These are phyloP conservation scores for Colletotrichum somersetense DNA, from an alignment of 2,329 filamentous ascomycete species.

Conservation along the genomic window DNA sequence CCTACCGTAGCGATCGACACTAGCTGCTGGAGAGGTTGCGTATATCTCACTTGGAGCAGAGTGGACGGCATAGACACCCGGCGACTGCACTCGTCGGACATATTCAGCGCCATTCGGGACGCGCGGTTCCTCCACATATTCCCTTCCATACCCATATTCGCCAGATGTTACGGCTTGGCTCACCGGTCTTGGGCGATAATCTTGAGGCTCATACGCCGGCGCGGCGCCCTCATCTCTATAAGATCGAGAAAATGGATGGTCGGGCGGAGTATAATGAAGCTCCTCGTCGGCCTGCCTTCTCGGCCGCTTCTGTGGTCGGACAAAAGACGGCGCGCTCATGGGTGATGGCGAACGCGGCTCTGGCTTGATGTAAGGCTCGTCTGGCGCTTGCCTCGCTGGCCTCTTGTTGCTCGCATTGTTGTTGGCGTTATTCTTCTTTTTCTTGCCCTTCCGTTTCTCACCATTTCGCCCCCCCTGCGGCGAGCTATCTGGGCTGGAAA, in stretches of 20 bases:
- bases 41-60: slow-evolving; percentile 55
- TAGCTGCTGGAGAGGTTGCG: slow-evolving; percentile 56
- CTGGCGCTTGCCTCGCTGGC: slow-evolving; percentile 62
- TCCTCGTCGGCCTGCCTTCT: slow-evolving; percentile 59
- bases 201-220: slow-evolving; percentile 47
- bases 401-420: slow-evolving; percentile 60
- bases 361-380: slow-evolving; percentile 69
- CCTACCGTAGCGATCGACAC: slow-evolving; percentile 57
- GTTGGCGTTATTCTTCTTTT: slow-evolving; percentile 60
- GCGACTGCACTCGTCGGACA: slow-evolving; percentile 54
- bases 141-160: slow-evolving; percentile 48
- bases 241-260: slow-evolving; percentile 47
- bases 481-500: slow-evolving; percentile 72
- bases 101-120: slow-evolving; percentile 50
- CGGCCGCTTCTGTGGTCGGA: slow-evolving; percentile 69
- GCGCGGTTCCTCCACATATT: slow-evolving; percentile 51
- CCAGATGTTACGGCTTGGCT: slow-evolving; percentile 34
- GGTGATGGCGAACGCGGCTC: slow-evolving; percentile 76
- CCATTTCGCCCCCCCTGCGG: slow-evolving; percentile 62
- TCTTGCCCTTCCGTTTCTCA: slow-evolving; percentile 65
- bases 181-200: slow-evolving; percentile 46
- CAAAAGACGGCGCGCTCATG: slow-evolving; percentile 63
- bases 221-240: slow-evolving; percentile 50
- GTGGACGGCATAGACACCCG: slow-evolving; percentile 52
- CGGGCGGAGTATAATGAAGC: slow-evolving; percentile 57